A percentile compares a stretch with the other conserved stretches of the same genome.
phyloP scores from a whole-genome alignment of 1,139 yeast genomes.

The Pichia sp. region DNA sequence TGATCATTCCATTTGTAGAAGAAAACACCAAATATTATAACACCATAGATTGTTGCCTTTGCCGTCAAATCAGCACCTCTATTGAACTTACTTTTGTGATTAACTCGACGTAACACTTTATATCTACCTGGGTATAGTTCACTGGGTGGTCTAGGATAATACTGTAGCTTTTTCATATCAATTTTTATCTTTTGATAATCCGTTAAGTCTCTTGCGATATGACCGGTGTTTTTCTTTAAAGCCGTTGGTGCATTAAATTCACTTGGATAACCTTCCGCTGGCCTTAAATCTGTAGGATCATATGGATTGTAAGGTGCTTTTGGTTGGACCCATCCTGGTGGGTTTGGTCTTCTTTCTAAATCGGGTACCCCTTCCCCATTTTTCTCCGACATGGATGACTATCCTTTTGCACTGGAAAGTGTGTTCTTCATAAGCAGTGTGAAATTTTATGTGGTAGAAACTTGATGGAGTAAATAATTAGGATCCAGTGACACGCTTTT shows the following conservation, averaged over 20 bases:
- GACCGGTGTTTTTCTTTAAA: conserved; percentile 44
- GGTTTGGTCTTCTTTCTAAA: conserved; percentile 60
- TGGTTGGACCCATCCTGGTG: conserved; percentile 78
- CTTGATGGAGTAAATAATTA: too few relatives aligned
- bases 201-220: conserved; percentile 60
- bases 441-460: too few relatives aligned
- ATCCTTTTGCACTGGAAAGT: too few relatives aligned
- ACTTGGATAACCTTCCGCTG: conserved; percentile 80
- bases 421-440: too few relatives aligned
- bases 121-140: conserved; percentile 74
- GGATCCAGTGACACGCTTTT: too few relatives aligned
- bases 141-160: conserved; percentile 72
- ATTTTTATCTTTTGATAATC: conserved; percentile 66
- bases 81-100: conserved; percentile 48
- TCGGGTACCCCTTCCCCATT: conserved; percentile 11
- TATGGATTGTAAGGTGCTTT: conserved; percentile 81
- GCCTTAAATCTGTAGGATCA: conserved; percentile 69
- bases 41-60: conserved; percentile 37
- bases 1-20: conserved; percentile 79
- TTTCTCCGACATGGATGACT: not conserved
- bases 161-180: conserved; percentile 64
- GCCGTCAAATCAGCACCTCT: conserved; percentile 49
- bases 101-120: conserved; percentile 59
- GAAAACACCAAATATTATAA: conserved; percentile 54
- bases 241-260: conserved; percentile 58